Percentiles rank a stretch among this genome's conserved stretches.
Conservation (phyloP, 2,329 filamentous ascomycete genomes). For the Fusarium subglutinans region DNA sequence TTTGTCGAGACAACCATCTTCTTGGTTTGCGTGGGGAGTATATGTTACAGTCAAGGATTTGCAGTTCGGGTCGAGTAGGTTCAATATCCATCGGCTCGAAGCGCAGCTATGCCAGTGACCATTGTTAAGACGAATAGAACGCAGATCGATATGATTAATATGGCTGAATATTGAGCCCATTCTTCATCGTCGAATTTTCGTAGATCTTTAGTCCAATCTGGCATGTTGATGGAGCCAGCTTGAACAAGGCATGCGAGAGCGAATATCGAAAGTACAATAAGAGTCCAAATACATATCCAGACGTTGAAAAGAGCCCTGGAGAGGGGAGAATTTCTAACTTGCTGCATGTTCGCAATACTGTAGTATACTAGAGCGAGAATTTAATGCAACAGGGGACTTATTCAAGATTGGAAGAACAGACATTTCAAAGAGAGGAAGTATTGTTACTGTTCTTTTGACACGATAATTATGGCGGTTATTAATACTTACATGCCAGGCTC, state of each 20-base stretch:
- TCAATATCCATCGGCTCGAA: background rate
- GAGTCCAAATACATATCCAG: conserved; percentile 6
- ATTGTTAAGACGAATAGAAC: conserved; percentile 1
- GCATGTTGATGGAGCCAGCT: background rate
- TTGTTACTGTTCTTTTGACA: background rate
- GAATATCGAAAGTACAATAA: conserved; percentile 12
- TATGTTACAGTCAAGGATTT: too few species aligned
- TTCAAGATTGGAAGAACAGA: background rate
- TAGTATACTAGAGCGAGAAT: background rate
- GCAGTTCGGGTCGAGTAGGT: background rate
- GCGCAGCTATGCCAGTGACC: background rate
- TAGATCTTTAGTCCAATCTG: conserved; percentile 25
- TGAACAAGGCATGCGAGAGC: conserved; percentile 5
- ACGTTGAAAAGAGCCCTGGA: background rate
- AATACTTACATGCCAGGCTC: background rate
- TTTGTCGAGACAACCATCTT: background rate
- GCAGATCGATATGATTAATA: conserved; percentile 1
- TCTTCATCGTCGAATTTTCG: conserved; percentile 15
- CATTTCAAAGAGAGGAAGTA: background rate
- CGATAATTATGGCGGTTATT: background rate
- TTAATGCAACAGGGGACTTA: too few species aligned
- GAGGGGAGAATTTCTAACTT: background rate
- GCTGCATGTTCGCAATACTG: background rate
- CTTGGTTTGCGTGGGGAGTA: too few species aligned
- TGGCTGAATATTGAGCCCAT: conserved; percentile 1